Evolutionary conservation across 352 stramenopile genomes (phyloP), one percentile per base, ranked within the genome.

Genomic region (Plasmopara muralis): DNA sequence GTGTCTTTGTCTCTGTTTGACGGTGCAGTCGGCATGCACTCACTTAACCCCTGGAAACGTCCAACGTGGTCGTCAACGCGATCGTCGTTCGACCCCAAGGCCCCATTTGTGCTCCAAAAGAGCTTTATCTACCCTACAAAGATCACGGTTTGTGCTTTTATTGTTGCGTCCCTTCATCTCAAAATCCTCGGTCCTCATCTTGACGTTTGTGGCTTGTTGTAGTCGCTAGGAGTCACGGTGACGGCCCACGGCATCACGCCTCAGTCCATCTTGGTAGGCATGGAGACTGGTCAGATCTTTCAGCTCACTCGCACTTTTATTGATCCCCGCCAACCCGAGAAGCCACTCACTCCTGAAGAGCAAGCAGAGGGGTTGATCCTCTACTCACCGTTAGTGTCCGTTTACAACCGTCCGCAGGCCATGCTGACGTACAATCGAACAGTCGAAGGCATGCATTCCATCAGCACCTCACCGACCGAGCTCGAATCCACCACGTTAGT

Each of bases 401-500:
- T 98, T 13, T 80, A 90, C 68, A 86, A 82, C 62, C 79, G 87
- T 14, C 76, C 92, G 10, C 61, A 90, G 43, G 67, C 74, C 35
- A 93, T 96, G 55, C 62, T 97, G 43, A 96, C 92, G 43, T 96
- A 97, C 74, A 95, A 95, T 64, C 64, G 89, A 46, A 95, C 89
- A 30, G 68, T 98, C 25, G 77, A 85, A 14, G 90, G 77, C 57
- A 55, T 92, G 37, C 68, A 85, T 28, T 31, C 51, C 20, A 90
- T 93, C 56, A 69, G 71, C 49, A 89, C 75, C 10, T 68, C 70
- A 10, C 60, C 86, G 0, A 80, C 93, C 0, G 85, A 96, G 64
- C 81, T 98, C 38, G 95, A 98, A 77, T 98, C 90, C 15, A 97
- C 95, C 43, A 92, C 91, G 35, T 59, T 98, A n/a, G 72, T 98